These are phyloP conservation scores for Zoysia pacifica DNA, from an alignment of 176 grass and related monocot genomes.

Conservation along the genomic window DNA sequence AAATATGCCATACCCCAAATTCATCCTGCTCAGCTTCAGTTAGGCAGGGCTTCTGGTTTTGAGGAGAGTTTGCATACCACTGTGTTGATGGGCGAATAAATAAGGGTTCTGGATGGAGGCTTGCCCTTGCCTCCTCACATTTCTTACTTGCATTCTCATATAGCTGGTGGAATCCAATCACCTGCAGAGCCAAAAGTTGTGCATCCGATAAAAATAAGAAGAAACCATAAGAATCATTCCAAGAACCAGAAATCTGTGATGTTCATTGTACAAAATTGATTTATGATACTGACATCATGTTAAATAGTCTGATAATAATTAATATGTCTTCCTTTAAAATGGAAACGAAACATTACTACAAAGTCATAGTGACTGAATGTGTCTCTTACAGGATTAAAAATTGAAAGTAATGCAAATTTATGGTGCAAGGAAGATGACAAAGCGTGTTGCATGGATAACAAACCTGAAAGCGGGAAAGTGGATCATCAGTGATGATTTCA, in stretches of 20 bases:
- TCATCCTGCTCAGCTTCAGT: slow-evolving; percentile 72
- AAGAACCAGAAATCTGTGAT: neutral
- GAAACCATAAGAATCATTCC: neutral
- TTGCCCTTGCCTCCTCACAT: slow-evolving; percentile 52
- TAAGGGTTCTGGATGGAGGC: slow-evolving; percentile 62
- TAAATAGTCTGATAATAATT: neutral
- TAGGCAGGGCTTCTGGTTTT: slow-evolving; percentile 47
- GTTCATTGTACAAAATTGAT: too few species aligned
- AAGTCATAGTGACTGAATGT: neutral
- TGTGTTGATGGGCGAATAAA: slow-evolving; percentile 85
- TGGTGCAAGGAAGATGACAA: neutral
- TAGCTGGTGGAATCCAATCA: slow-evolving; percentile 61
- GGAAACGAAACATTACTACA: neutral
- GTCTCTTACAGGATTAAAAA: neutral
- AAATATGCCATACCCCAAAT: slow-evolving; percentile 80
- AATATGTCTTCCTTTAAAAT: slow-evolving; percentile 3
- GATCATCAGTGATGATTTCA: slow-evolving; percentile 69
- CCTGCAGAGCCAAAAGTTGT: slow-evolving; percentile 39
- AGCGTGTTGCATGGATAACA: neutral
- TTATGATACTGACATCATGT: neutral
- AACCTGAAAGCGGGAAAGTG: slow-evolving; percentile 83
- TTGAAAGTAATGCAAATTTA: neutral
- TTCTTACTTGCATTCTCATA: slow-evolving; percentile 61
- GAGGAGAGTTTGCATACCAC: slow-evolving; percentile 67
- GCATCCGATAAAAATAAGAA: neutral